phyloP scores from a whole-genome alignment of 2,329 filamentous ascomycete genomes.

The Podosphaera aphanis region DNA sequence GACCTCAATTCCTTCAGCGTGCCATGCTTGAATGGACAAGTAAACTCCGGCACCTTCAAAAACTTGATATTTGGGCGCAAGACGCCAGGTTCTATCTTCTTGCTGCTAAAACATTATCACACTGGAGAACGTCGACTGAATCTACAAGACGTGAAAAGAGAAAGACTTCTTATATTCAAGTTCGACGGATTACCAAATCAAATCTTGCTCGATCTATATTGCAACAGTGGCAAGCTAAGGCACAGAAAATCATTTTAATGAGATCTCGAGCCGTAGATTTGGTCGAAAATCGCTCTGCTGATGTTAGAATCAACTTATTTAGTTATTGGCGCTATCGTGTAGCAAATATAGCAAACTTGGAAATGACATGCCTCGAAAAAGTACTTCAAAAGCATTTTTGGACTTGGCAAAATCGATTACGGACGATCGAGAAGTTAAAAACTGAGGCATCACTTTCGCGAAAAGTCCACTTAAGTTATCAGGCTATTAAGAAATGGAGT shows the following conservation, averaged over 20 bases:
- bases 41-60: conserved; percentile 7
- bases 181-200: conserved; percentile 13
- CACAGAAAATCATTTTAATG: conserved; percentile 9
- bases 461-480: conserved; percentile 11
- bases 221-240: conserved; percentile 9
- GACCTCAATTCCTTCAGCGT: conserved; percentile 7
- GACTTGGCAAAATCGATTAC: conserved; percentile 10
- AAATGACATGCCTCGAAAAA: conserved; percentile 8
- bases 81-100: conserved; percentile 15
- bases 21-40: conserved; percentile 8
- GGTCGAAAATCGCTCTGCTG: conserved; percentile 9
- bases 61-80: conserved; percentile 9
- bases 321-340: conserved; percentile 14
- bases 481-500: conserved; percentile 14
- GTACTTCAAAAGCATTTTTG: conserved; percentile 10
- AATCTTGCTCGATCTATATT: conserved; percentile 11
- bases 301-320: conserved; percentile 13
- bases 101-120: conserved; percentile 10
- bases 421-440: conserved; percentile 9
- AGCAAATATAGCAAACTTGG: conserved; percentile 12
- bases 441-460: conserved; percentile 12
- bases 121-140: conserved; percentile 13
- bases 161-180: conserved; percentile 12
- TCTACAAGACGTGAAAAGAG: conserved; percentile 13
- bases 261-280: conserved; percentile 12